These are phyloP conservation scores for Chlamydomonas applanata DNA, from an alignment of 139 green algal genomes.

Conservation along the genomic window DNA sequence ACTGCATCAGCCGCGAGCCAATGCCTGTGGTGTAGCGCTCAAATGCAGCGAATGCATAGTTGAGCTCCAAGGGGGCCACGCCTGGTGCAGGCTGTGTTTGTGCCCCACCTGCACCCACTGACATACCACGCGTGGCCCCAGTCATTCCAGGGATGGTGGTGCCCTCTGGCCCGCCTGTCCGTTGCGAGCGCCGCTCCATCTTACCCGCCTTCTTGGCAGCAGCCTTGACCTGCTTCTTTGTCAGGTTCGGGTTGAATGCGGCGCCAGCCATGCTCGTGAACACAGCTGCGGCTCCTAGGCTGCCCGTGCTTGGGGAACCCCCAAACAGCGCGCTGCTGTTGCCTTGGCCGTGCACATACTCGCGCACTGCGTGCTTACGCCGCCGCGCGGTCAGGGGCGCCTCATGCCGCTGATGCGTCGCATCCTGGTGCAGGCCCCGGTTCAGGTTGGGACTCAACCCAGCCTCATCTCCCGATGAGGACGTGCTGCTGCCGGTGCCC, in stretches of 20 bases:
- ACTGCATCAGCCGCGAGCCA: constrained; percentile 32
- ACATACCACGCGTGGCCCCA: neutral
- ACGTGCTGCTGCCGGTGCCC: neutral
- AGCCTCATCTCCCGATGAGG: neutral
- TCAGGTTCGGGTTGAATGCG: neutral
- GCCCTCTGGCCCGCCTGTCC: neutral
- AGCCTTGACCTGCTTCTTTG: constrained; percentile 11
- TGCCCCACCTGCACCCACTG: neutral
- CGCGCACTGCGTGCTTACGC: neutral
- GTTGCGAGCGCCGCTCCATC: neutral
- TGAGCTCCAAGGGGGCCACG: constrained; percentile 11
- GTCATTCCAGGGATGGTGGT: too few species aligned
- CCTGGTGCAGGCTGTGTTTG: too few species aligned
- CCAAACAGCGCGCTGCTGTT: neutral
- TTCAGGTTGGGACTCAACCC: neutral
- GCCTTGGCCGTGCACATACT: neutral
- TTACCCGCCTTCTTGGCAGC: constrained; percentile 2
- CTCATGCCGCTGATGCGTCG: neutral
- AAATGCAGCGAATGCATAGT: constrained; percentile 29
- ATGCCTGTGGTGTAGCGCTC: constrained; percentile 41
- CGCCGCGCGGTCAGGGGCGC: neutral
- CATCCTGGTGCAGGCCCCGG: neutral
- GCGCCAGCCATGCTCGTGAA: neutral
- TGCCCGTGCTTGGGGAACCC: neutral
- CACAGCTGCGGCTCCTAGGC: neutral